Evolutionary conservation across 305 asterid genomes (phyloP).

Genomic region (Fraxinus sp.): DNA sequence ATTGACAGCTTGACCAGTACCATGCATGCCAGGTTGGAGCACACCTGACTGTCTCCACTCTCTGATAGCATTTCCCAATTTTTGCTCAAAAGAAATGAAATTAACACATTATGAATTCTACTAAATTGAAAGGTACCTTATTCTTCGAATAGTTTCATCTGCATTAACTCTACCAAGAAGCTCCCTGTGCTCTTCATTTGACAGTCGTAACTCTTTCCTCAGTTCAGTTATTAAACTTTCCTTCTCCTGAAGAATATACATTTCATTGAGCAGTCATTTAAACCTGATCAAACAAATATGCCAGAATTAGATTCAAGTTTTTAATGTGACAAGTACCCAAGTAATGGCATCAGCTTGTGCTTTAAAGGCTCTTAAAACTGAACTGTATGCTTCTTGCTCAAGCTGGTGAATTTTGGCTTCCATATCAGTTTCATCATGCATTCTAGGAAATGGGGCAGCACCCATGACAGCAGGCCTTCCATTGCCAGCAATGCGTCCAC

Average conservation of each 20-base stretch:
- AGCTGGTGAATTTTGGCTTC: slow-evolving; percentile 78
- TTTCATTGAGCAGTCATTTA: slow-evolving; percentile 33
- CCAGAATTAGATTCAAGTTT: slow-evolving; percentile 30
- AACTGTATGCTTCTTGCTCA: slow-evolving; percentile 89
- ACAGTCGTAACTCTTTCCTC: slow-evolving; percentile 71
- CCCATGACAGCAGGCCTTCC: slow-evolving; percentile 61
- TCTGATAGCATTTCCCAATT: slow-evolving; percentile 37
- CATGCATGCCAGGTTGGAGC: slow-evolving; percentile 52
- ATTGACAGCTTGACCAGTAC: slow-evolving; percentile 63
- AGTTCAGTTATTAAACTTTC: slow-evolving; percentile 82
- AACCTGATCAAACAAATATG: slow-evolving; percentile 32
- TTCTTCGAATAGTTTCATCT: slow-evolving; percentile 62
- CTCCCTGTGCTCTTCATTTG: slow-evolving; percentile 82
- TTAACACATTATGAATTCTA: neutral
- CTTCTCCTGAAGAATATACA: slow-evolving; percentile 68
- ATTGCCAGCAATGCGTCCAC: slow-evolving; percentile 60
- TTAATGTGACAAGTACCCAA: slow-evolving; percentile 56
- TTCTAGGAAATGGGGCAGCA: slow-evolving; percentile 52
- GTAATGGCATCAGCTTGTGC: slow-evolving; percentile 90
- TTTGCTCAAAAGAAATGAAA: slow-evolving; percentile 11
- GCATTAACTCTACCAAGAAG: slow-evolving; percentile 68
- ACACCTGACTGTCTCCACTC: slow-evolving; percentile 69
- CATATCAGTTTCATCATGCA: slow-evolving; percentile 62
- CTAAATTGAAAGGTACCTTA: slow-evolving; percentile 47
- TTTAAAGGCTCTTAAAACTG: slow-evolving; percentile 88